A percentile compares a stretch with the other conserved stretches of the same genome.
Conservation (phyloP, 116 monocot species). For the Cymodocea nodosa region DNA sequence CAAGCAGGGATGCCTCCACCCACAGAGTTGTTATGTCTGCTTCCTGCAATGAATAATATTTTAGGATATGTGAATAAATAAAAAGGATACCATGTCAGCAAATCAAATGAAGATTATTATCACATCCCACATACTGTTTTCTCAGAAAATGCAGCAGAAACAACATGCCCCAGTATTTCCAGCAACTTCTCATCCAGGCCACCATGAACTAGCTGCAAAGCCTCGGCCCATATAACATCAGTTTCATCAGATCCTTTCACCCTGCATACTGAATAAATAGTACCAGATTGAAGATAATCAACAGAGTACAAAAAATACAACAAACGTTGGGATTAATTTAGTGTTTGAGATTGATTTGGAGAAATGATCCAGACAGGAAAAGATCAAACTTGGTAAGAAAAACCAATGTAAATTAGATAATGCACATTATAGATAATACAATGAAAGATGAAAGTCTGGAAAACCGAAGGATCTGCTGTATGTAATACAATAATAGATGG, state of each 20-base stretch:
- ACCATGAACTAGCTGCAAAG: constrained; percentile 44
- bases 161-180: constrained; percentile 23
- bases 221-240: constrained; percentile 27
- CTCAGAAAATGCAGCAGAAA: constrained; percentile 32
- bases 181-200: constrained; percentile 56
- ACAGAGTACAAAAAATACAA: neutral
- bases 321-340: too few relatives aligned
- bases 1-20: constrained; percentile 81
- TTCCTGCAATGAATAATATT: constrained; percentile 27
- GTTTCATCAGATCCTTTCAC: constrained; percentile 16
- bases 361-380: too few relatives aligned
- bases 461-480: too few relatives aligned
- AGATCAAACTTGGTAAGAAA: too few relatives aligned
- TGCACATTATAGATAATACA: too few relatives aligned
- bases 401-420: too few relatives aligned
- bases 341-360: too few relatives aligned
- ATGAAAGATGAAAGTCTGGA: too few relatives aligned
- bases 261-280: constrained; percentile 29
- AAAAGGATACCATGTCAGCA: neutral
- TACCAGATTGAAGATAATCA: neutral
- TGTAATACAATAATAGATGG: too few relatives aligned
- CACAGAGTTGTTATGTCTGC: constrained; percentile 46
- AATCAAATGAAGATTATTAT: neutral
- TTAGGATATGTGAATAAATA: neutral
- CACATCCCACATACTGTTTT: constrained; percentile 5